Percentiles rank a stretch among this genome's conserved stretches.
phyloP scores from a whole-genome alignment of 225 moss, liverwort and hornwort genomes.

The Lunularia cruciata region DNA sequence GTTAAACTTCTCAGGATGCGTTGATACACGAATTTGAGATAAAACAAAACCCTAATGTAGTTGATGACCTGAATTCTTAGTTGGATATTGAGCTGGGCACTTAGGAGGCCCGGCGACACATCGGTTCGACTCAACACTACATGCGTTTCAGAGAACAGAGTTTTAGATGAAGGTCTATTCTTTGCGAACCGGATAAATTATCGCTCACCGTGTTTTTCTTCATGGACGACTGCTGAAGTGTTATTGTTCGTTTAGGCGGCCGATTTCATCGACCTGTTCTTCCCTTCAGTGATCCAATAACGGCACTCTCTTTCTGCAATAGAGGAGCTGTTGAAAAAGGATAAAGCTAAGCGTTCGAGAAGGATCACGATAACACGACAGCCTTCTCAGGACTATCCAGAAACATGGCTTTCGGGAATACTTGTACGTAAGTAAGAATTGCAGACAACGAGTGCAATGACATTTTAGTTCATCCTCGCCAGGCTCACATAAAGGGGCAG shows the following conservation, averaged over 20 bases:
- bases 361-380: background rate
- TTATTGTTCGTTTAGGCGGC: background rate
- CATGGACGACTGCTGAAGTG: background rate
- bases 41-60: background rate
- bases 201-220: conserved; percentile 14
- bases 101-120: background rate
- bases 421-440: no score
- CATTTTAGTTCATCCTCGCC: no score
- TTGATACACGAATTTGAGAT: no score
- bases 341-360: no score
- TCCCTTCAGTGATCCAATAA: background rate
- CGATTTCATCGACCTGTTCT: background rate
- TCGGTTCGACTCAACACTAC: background rate
- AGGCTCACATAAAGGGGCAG: no score
- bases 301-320: background rate
- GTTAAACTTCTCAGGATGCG: no score
- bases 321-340: no score
- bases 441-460: no score
- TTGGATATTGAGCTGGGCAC: background rate
- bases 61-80: background rate
- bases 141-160: no score
- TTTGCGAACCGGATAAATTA: no score
- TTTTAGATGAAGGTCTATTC: no score
- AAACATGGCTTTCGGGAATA: no score
- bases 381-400: background rate